A percentile compares a stretch with the other conserved stretches of the same genome.
Evolutionary conservation across 1,284 basidiomycete species (phyloP).

Genomic region (Cerrena zonata): DNA sequence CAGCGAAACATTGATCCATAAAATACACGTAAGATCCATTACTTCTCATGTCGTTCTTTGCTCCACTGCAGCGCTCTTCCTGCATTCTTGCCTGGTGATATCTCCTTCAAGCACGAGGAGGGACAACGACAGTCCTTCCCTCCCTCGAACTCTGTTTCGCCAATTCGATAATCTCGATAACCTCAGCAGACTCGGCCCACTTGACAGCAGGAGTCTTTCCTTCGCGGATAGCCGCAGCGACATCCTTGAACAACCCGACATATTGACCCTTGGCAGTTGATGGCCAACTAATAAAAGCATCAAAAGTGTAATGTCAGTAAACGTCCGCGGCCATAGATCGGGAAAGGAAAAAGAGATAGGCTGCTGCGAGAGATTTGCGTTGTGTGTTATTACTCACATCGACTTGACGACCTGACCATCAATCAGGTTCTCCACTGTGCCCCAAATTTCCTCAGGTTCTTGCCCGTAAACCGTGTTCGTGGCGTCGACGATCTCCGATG

Average conservation of each 20-base stretch:
- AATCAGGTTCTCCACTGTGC: slow-evolving; percentile 50
- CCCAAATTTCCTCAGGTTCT: slow-evolving; percentile 59
- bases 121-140: slow-evolving; percentile 44
- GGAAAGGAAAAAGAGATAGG: background rate
- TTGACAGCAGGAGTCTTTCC: slow-evolving; percentile 53
- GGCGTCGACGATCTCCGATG: slow-evolving; percentile 37
- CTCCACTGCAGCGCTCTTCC: too few species aligned
- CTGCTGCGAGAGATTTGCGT: slow-evolving; percentile 12
- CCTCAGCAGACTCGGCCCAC: slow-evolving; percentile 63
- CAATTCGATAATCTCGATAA: slow-evolving; percentile 71
- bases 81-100: too few species aligned
- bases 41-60: too few species aligned
- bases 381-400: too few species aligned
- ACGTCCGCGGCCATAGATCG: background rate
- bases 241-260: slow-evolving; percentile 56
- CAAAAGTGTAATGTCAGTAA: background rate
- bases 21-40: too few species aligned
- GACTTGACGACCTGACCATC: slow-evolving; percentile 44
- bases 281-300: slow-evolving; percentile 49
- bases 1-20: too few species aligned
- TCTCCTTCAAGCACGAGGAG: slow-evolving; percentile 14
- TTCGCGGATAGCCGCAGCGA: slow-evolving; percentile 56
- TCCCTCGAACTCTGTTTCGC: slow-evolving; percentile 60
- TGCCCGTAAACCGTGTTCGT: slow-evolving; percentile 28
- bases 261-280: slow-evolving; percentile 57